Evolutionary conservation across 352 stramenopile species (phyloP).

Genomic region (Globisporangium canariense): DNA sequence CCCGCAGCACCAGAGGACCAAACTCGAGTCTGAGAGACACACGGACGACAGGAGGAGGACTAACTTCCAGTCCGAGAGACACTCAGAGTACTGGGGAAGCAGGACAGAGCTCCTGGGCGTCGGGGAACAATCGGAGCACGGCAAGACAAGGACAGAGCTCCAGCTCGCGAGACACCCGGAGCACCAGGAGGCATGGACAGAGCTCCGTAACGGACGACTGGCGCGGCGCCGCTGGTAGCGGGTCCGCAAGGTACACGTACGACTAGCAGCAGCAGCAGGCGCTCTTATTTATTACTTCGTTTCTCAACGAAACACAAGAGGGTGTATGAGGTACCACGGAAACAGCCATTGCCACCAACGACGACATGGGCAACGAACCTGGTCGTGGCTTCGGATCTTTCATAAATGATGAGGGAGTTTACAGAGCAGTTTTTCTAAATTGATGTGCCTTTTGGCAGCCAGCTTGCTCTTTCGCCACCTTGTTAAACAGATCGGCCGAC

Average conservation of each 20-base stretch:
- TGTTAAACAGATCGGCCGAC: no score
- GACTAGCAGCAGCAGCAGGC: neutral
- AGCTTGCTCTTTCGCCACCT: no score
- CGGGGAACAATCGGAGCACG: neutral
- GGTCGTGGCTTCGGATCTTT: no score
- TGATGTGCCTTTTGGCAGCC: no score
- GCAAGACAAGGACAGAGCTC: neutral
- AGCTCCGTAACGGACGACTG: neutral
- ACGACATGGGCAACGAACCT: no score
- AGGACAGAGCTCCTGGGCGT: neutral
- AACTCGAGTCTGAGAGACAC: slow-evolving; percentile 2
- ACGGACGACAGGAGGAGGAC: neutral
- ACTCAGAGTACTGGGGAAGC: neutral
- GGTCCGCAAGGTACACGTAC: slow-evolving; percentile 6
- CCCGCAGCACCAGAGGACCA: neutral
- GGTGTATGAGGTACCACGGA: no score
- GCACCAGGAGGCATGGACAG: neutral
- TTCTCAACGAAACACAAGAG: neutral
- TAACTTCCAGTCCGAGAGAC: neutral
- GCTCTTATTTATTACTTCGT: neutral
- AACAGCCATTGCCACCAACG: no score
- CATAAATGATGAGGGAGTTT: no score
- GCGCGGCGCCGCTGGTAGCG: neutral
- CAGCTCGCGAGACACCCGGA: neutral
- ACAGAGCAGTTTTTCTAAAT: no score